phyloP scores from a whole-genome alignment of 2,329 filamentous ascomycete species.

The Raffaelea deltoideospora region DNA sequence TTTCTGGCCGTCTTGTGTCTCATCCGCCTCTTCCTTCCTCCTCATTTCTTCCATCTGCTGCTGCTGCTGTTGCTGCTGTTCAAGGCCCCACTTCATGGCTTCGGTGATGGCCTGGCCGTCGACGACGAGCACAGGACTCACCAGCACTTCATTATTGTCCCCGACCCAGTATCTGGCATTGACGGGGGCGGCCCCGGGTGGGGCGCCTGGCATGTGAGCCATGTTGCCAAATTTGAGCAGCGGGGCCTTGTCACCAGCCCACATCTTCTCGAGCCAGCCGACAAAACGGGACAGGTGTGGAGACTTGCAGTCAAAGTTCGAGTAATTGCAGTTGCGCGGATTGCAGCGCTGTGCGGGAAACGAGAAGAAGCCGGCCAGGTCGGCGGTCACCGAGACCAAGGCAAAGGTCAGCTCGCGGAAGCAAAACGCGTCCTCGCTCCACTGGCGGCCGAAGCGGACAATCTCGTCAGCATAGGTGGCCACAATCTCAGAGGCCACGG shows the following conservation, averaged over 20 bases:
- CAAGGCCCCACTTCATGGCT: conserved; percentile 1
- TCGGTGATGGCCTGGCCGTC: background rate
- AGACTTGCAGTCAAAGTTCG: background rate
- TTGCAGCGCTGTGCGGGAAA: background rate
- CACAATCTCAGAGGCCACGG: background rate
- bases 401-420: conserved; percentile 4
- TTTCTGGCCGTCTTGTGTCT: background rate
- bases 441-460: conserved; percentile 1
- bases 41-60: too few relatives aligned
- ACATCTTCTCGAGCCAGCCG: background rate
- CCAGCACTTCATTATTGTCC: background rate
- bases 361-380: background rate
- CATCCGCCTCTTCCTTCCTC: too few relatives aligned
- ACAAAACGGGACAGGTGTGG: too few relatives aligned
- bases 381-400: conserved; percentile 1
- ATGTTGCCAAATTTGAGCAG: conserved; percentile 1
- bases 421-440: background rate
- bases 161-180: conserved; percentile 3
- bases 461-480: background rate
- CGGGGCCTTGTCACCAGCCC: background rate
- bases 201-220: background rate
- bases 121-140: background rate
- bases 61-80: too few relatives aligned
- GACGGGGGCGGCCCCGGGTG: background rate
- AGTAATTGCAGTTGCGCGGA: background rate